Base-by-base conservation (phyloP, 805 yeast genomes). In the Schwanniomyces vanrijiae region DNA sequence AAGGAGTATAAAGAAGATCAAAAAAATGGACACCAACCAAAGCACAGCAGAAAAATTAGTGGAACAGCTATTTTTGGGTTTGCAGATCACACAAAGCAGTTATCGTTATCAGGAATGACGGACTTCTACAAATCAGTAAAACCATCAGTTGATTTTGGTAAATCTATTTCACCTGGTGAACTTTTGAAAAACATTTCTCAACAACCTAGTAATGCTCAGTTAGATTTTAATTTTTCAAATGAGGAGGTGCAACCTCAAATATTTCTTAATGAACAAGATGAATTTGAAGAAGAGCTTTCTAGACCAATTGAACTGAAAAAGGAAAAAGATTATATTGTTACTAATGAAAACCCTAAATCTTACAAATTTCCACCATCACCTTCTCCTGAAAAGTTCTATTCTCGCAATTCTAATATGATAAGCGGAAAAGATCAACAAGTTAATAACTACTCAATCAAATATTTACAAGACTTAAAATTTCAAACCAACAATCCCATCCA, bases 11-110 rank as follows among this genome's bases (percentile, higher is more conserved):
- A 40, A 31, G 54, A 45, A 44, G 56, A 35, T 43, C 45, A 47
- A 26, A 51, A 18, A 26, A 19, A 14, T 34, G 21, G 34, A 18
- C 59, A 55, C 45, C 52, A 52, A 40, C 48, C 65, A 55, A 16
- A 48, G 47, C 92, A 86, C 59, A 65, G 76, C 44, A 77, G 88
- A 53, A 81, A 82, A 48, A 73, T 80, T 16, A 84, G 90, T 68
- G 95, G 95, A 11, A 84, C 92, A 3, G 92, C 88, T 2, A 86
- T 87, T 22, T 87, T 87, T 64, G 95, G 95, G 0, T 86, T 78
- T 54, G 68, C 75, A 7, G 82, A 81, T 40, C 91, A 86, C 60
- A 76, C 76, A 49, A 78, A 80, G 48, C 85, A 82, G 40, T 62
- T 86, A 31, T 81, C 88, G 2, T 76, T 86, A 39, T 78, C 83